These are phyloP conservation scores for Raffaelea ambrosiae DNA, from an alignment of 2,329 filamentous ascomycete species.

Conservation along the genomic window DNA sequence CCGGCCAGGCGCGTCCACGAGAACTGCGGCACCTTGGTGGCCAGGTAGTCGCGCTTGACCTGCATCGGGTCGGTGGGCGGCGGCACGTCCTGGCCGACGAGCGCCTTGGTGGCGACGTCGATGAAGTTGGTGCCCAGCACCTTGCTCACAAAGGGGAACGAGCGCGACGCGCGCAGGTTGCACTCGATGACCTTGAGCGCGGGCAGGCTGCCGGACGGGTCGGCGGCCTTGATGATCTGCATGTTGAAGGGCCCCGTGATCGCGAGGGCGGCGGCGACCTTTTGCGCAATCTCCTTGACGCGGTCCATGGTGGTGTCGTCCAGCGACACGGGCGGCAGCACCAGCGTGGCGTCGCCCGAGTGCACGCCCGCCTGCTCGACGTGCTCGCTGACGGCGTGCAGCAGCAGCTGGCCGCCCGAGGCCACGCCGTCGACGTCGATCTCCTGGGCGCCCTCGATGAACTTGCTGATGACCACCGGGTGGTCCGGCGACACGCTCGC, in stretches of 20 bases:
- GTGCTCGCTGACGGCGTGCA: slow-evolving; percentile 93
- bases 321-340: slow-evolving; percentile 77
- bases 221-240: slow-evolving; percentile 99
- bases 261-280: slow-evolving; percentile 93
- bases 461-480: slow-evolving; percentile 96
- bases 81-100: slow-evolving; percentile 71
- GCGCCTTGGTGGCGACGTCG: slow-evolving; percentile 88
- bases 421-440: slow-evolving; percentile 95
- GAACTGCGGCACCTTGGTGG: slow-evolving; percentile 98
- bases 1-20: slow-evolving; percentile 97
- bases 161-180: slow-evolving; percentile 91
- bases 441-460: slow-evolving; percentile 93
- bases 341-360: slow-evolving; percentile 91
- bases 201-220: slow-evolving; percentile 67
- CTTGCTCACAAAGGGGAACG: slow-evolving; percentile 97
- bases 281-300: slow-evolving; percentile 90
- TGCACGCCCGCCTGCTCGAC: slow-evolving; percentile 96
- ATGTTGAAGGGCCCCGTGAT: slow-evolving; percentile 99
- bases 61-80: slow-evolving; percentile 83
- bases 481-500: slow-evolving; percentile 89
- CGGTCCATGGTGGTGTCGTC: slow-evolving; percentile 71
- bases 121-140: slow-evolving; percentile 97
- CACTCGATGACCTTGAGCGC: slow-evolving; percentile 98
- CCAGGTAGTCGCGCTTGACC: slow-evolving; percentile 80
- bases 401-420: slow-evolving; percentile 72